These are phyloP conservation scores for Trypanosomatidae sp. DNA, from an alignment of 208 protist genomes.

Conservation along the genomic window DNA sequence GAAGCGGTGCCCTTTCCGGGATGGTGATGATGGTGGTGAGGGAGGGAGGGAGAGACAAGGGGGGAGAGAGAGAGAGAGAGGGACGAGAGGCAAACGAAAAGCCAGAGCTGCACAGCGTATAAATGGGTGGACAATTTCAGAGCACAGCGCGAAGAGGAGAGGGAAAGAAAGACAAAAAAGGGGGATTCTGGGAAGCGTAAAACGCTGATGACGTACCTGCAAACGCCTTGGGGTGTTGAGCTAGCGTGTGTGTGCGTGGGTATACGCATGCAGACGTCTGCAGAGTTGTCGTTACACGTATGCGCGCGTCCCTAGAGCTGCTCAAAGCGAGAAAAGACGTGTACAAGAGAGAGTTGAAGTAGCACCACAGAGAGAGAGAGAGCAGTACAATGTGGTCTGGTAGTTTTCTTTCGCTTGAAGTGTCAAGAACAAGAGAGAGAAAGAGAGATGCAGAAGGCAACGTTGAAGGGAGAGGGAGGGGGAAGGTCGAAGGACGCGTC, in stretches of 20 bases:
- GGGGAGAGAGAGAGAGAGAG: neutral
- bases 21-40: neutral
- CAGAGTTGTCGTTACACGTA: neutral
- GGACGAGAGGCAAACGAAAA: neutral
- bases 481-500: neutral
- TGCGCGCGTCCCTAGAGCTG: neutral
- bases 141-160: neutral
- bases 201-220: neutral
- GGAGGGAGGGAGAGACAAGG: neutral
- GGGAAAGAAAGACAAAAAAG: conserved; percentile 9
- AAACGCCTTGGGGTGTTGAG: neutral
- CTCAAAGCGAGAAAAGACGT: neutral
- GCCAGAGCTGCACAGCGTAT: neutral
- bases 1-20: too few species aligned
- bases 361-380: neutral
- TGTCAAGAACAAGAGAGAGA: neutral
- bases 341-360: neutral
- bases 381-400: neutral
- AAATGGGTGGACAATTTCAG: neutral
- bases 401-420: neutral
- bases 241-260: neutral
- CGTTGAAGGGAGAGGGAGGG: neutral
- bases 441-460: neutral
- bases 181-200: neutral
- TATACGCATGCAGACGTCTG: neutral